These are phyloP conservation scores for Pseudocercospora crystallina DNA, from an alignment of 2,329 filamentous ascomycete species.

Conservation along the genomic window DNA sequence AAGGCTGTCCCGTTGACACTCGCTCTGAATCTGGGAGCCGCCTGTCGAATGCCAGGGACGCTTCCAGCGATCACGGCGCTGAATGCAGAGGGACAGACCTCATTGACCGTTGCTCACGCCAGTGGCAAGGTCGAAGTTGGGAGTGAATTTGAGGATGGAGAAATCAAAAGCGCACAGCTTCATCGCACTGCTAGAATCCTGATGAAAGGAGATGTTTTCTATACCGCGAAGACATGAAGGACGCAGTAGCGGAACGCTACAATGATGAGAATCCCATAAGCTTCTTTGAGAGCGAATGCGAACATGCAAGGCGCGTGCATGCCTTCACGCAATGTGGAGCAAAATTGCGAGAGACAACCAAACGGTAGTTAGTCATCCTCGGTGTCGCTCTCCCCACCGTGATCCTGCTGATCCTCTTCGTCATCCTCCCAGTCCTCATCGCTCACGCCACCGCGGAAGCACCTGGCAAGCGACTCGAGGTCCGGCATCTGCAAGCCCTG, in stretches of 20 bases:
- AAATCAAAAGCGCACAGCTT: conserved; percentile 30
- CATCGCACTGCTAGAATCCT: conserved; percentile 31
- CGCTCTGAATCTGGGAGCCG: conserved; percentile 44
- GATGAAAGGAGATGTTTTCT: conserved; percentile 34
- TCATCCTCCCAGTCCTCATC: too few species aligned
- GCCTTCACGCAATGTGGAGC: too few species aligned
- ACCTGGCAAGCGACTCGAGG: too few species aligned
- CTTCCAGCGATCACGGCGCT: conserved; percentile 24
- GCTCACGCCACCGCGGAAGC: too few species aligned
- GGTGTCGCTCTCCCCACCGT: too few species aligned
- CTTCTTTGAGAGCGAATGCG: too few species aligned
- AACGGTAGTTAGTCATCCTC: too few species aligned
- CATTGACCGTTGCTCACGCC: conserved; percentile 31
- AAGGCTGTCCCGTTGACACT: conserved; percentile 45
- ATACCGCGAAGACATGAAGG: conserved; percentile 12
- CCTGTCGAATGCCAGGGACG: conserved; percentile 35
- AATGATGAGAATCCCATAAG: neutral
- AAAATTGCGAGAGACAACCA: too few species aligned
- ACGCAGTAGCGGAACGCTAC: neutral
- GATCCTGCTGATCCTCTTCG: too few species aligned
- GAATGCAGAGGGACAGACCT: conserved; percentile 19
- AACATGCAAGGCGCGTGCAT: too few species aligned
- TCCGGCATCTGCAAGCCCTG: too few species aligned
- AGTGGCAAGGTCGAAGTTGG: conserved; percentile 32
- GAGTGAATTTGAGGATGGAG: conserved; percentile 25